Evolutionary conservation across 2,329 filamentous ascomycete genomes (phyloP).

Genomic region (Xylaria sp.): DNA sequence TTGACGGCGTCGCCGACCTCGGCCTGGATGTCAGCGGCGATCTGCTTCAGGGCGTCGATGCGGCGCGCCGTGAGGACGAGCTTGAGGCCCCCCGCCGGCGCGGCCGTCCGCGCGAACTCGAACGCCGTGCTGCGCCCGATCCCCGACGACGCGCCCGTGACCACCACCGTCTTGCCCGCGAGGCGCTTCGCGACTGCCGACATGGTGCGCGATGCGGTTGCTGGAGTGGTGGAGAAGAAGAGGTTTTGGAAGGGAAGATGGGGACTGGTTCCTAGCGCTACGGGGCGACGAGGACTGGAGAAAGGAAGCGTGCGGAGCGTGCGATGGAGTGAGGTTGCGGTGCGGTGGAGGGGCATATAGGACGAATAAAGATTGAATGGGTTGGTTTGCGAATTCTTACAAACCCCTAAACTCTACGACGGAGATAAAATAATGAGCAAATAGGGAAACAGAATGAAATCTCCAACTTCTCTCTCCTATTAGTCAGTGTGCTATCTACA

Average conservation of each 20-base stretch:
- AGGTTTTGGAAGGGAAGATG: background rate
- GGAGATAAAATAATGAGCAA: background rate
- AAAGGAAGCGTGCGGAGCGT: slow-evolving; percentile 11
- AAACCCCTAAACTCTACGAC: background rate
- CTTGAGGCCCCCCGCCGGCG: slow-evolving; percentile 79
- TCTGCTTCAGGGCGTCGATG: slow-evolving; percentile 78
- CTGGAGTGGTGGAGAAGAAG: background rate
- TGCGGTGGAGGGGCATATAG: slow-evolving; percentile 34
- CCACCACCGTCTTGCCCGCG: slow-evolving; percentile 88
- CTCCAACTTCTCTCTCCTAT: background rate
- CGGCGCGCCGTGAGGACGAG: slow-evolving; percentile 91
- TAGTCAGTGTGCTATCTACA: slow-evolving; percentile 6
- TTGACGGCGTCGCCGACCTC: slow-evolving; percentile 60
- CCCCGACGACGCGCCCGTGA: slow-evolving; percentile 93
- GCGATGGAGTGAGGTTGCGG: slow-evolving; percentile 17
- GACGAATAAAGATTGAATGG: background rate
- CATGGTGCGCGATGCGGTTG: slow-evolving; percentile 53
- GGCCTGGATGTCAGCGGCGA: slow-evolving; percentile 72
- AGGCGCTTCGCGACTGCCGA: slow-evolving; percentile 83
- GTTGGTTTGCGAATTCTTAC: background rate
- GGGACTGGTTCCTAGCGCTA: background rate
- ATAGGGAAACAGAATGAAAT: background rate
- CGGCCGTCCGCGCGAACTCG: slow-evolving; percentile 89
- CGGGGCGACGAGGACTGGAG: background rate
- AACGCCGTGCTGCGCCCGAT: slow-evolving; percentile 87